Evolutionary conservation across 2,329 filamentous ascomycete species (phyloP).

Genomic region (Cordyceps militaris): DNA sequence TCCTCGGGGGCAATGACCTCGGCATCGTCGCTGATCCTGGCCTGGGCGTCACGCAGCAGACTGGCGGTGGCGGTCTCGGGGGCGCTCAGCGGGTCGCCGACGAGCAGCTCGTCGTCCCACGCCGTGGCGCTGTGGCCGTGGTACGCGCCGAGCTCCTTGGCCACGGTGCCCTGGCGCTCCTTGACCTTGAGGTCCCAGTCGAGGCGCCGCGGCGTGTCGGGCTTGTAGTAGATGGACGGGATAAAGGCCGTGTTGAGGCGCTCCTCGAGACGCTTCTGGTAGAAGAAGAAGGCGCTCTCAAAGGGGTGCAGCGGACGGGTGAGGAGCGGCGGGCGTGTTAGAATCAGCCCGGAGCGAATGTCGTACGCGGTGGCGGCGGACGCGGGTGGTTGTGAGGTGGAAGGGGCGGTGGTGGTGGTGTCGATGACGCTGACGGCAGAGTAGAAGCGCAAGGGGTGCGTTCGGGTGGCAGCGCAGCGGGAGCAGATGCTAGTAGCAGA

Average conservation of each 20-base stretch:
- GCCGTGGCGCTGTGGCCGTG: slow-evolving; percentile 59
- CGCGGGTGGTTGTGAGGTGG: slow-evolving; percentile 11
- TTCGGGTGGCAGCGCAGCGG: slow-evolving; percentile 30
- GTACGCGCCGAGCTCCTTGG: slow-evolving; percentile 81
- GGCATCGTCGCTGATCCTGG: slow-evolving; percentile 51
- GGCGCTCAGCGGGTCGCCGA: slow-evolving; percentile 62
- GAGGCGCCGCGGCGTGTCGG: slow-evolving; percentile 71
- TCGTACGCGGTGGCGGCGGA: slow-evolving; percentile 32
- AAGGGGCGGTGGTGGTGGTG: slow-evolving; percentile 10
- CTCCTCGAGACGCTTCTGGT: slow-evolving; percentile 95
- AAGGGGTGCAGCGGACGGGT: slow-evolving; percentile 80
- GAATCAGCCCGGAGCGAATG: slow-evolving; percentile 62
- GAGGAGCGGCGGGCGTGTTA: slow-evolving; percentile 81
- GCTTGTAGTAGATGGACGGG: slow-evolving; percentile 91
- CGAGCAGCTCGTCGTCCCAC: slow-evolving; percentile 87
- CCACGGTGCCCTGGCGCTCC: slow-evolving; percentile 64
- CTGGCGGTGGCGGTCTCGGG: slow-evolving; percentile 59
- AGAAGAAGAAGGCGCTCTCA: slow-evolving; percentile 90
- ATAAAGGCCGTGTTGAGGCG: slow-evolving; percentile 81
- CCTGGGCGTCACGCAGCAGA: slow-evolving; percentile 69
- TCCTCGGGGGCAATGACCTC: slow-evolving; percentile 52
- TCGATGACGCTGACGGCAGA: slow-evolving; percentile 21
- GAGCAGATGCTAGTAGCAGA: slow-evolving; percentile 28
- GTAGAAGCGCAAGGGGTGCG: slow-evolving; percentile 27
- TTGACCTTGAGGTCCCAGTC: slow-evolving; percentile 86